Evolutionary conservation across 2,329 filamentous ascomycete species (phyloP).

Genomic region (Aspergillus pseudonomiae): DNA sequence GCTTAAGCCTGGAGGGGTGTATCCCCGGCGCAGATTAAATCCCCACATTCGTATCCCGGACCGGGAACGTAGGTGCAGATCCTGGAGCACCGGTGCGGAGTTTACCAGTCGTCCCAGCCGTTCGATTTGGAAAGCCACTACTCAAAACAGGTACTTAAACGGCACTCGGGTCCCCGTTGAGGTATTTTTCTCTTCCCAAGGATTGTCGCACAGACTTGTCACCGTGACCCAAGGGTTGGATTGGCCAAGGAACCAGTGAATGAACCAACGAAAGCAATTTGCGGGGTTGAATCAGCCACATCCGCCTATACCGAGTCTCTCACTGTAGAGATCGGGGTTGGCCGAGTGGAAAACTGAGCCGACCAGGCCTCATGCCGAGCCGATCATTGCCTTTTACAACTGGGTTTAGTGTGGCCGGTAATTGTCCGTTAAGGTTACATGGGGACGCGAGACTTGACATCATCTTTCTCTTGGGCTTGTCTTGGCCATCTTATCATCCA

Average conservation of each 20-base stretch:
- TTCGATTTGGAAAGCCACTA: neutral
- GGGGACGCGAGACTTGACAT: neutral
- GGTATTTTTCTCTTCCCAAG: neutral
- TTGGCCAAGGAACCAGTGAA: neutral
- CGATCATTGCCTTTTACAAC: neutral
- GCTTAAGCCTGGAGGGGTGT: neutral
- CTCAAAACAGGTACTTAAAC: neutral
- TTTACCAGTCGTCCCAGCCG: neutral
- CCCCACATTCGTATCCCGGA: conserved; percentile 17
- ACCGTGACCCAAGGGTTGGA: neutral
- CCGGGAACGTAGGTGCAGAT: conserved; percentile 14
- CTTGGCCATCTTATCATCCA: neutral
- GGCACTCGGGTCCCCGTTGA: conserved; percentile 1
- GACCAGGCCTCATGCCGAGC: neutral
- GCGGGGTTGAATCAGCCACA: conserved; percentile 1
- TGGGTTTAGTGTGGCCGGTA: neutral
- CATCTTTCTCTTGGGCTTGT: neutral
- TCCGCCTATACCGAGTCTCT: neutral
- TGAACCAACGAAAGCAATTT: neutral
- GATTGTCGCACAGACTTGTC: neutral
- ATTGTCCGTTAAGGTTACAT: conserved; percentile 2
- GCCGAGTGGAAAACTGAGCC: neutral
- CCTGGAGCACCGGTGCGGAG: conserved; percentile 7
- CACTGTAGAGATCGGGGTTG: neutral
- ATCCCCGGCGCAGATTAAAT: neutral